Evolutionary conservation across 768 basidiomycete genomes (phyloP).

Genomic region (Plicaturopsis crispa): DNA sequence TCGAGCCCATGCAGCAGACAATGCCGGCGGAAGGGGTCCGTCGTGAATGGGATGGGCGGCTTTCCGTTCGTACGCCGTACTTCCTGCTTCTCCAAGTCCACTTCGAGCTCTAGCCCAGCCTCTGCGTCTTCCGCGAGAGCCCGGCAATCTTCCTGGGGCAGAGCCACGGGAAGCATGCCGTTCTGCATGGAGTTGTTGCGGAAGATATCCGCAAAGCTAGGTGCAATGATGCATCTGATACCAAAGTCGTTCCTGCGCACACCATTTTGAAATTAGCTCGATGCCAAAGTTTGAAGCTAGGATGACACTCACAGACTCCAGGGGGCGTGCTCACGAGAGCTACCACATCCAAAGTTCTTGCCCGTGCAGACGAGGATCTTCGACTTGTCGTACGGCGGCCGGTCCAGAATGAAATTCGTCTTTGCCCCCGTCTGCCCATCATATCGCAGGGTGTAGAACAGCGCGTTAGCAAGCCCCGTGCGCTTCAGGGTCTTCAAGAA

Average conservation of each 20-base stretch:
- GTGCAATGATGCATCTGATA: slow-evolving; percentile 81
- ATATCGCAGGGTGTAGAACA: slow-evolving; percentile 78
- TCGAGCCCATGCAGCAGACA: slow-evolving; percentile 95
- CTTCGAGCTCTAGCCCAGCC: slow-evolving; percentile 67
- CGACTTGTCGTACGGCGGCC: slow-evolving; percentile 65
- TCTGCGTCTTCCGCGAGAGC: slow-evolving; percentile 72
- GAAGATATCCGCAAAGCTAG: slow-evolving; percentile 90
- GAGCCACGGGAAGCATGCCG: slow-evolving; percentile 76
- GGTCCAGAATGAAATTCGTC: slow-evolving; percentile 82
- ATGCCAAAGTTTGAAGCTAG: neutral
- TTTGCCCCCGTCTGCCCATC: slow-evolving; percentile 72
- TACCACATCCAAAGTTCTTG: slow-evolving; percentile 87
- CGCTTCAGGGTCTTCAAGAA: slow-evolving; percentile 90
- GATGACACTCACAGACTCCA: slow-evolving; percentile 81
- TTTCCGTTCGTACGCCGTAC: slow-evolving; percentile 71
- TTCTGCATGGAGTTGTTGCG: slow-evolving; percentile 88
- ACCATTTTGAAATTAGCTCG: slow-evolving; percentile 4
- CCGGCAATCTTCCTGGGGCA: slow-evolving; percentile 65
- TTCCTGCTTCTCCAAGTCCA: slow-evolving; percentile 80
- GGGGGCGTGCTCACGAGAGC: slow-evolving; percentile 86
- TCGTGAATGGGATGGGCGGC: slow-evolving; percentile 64
- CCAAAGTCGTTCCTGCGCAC: slow-evolving; percentile 73
- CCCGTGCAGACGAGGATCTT: slow-evolving; percentile 81
- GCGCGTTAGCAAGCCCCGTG: slow-evolving; percentile 75
- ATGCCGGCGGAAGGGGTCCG: slow-evolving; percentile 88